Conservation (phyloP, 2,329 filamentous ascomycete species). For the Zymoseptoria pseudotritici region DNA sequence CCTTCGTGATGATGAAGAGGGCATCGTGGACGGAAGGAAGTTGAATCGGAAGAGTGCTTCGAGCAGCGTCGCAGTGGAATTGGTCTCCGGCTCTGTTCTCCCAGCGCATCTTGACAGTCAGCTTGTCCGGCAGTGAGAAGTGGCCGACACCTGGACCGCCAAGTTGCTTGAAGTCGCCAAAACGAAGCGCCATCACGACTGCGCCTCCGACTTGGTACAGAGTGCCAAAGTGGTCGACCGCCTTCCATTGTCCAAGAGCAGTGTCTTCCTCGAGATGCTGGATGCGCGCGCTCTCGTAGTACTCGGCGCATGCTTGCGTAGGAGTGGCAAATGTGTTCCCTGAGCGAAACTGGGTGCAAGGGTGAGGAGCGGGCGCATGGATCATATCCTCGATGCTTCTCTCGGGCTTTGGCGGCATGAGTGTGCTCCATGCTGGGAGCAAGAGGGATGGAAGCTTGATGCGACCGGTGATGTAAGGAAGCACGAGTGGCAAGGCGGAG, state of each 20-base stretch:
- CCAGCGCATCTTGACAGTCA: constrained; percentile 1
- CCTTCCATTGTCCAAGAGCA: constrained; percentile 10
- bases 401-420: constrained; percentile 5
- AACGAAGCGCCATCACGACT: constrained; percentile 12
- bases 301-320: constrained; percentile 7
- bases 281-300: constrained; percentile 10
- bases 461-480: constrained; percentile 9
- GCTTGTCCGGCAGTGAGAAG: constrained; percentile 12
- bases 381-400: too few relatives aligned
- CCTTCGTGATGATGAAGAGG: background rate
- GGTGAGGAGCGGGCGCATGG: too few relatives aligned
- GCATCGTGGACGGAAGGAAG: background rate
- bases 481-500: constrained; percentile 1
- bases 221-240: constrained; percentile 6
- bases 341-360: too few relatives aligned
- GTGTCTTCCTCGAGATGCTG: constrained; percentile 9
- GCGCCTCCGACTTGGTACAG: constrained; percentile 9
- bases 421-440: constrained; percentile 5
- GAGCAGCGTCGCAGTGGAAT: background rate
- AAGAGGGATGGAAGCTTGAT: constrained; percentile 7
- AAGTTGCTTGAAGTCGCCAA: constrained; percentile 5
- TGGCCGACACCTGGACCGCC: constrained; percentile 42
- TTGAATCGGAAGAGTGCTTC: background rate
- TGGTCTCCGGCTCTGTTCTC: background rate
- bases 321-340: too few relatives aligned